These are phyloP conservation scores for Magnaporthiopsis incrustans DNA, from an alignment of 2,329 filamentous ascomycete species.

Conservation along the genomic window DNA sequence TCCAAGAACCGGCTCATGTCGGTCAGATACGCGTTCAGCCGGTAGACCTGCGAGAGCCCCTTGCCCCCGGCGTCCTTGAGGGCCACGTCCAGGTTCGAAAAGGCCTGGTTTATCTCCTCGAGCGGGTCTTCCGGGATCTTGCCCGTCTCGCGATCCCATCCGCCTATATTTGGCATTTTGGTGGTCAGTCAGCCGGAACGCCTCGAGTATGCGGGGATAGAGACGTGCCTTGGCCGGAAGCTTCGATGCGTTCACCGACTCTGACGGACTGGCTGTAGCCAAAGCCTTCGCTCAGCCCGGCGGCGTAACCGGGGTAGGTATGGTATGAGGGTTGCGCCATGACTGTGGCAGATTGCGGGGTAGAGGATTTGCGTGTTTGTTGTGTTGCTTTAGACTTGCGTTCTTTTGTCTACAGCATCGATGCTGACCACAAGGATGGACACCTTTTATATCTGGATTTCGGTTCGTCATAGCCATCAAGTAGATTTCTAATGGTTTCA, in stretches of 20 bases:
- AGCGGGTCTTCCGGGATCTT: not conserved
- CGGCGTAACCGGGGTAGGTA: conserved; percentile 24
- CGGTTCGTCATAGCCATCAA: not conserved
- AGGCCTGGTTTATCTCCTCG: conserved; percentile 36
- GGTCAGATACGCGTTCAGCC: conserved; percentile 31
- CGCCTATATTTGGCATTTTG: not conserved
- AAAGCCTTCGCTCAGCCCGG: conserved; percentile 22
- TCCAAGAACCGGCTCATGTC: conserved; percentile 29
- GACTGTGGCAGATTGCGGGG: not conserved
- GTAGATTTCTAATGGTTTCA: not conserved
- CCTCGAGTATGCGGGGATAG: not conserved
- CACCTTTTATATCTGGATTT: not conserved
- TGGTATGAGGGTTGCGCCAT: conserved; percentile 16
- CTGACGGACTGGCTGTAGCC: conserved; percentile 40
- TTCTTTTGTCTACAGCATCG: not conserved
- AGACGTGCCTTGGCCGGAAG: conserved; percentile 32
- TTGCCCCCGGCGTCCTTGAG: conserved; percentile 39
- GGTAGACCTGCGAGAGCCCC: conserved; percentile 21
- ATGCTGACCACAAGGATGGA: not conserved
- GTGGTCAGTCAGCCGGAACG: not conserved
- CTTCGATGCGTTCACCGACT: conserved; percentile 38
- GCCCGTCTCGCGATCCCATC: conserved; percentile 24
- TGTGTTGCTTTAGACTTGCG: not conserved
- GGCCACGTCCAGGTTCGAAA: conserved; percentile 41
- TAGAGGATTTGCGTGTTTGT: no score